Percentiles rank a stretch among this genome's conserved stretches.
These are phyloP conservation scores for Diaporthe sp. DNA, from an alignment of 2,329 filamentous ascomycete species.

Conservation along the genomic window DNA sequence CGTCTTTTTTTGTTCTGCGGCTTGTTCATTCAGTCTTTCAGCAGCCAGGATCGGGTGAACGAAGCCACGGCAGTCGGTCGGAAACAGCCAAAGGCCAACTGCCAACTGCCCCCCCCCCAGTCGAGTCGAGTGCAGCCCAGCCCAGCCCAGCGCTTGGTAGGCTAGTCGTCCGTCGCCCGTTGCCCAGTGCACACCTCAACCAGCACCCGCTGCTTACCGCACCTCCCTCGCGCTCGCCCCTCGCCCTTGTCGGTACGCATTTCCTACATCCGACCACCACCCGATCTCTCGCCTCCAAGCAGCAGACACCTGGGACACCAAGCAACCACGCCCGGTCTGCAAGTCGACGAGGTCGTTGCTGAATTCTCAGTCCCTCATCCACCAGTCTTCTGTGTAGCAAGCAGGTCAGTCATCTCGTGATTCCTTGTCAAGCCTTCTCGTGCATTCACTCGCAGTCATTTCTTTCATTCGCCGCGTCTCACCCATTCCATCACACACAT, in stretches of 20 bases:
- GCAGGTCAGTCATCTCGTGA: constrained; percentile 26
- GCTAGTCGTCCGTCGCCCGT: background rate
- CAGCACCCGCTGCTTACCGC: constrained; percentile 20
- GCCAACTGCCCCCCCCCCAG: constrained; percentile 13
- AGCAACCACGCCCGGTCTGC: constrained; percentile 12
- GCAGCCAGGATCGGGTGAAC: constrained; percentile 11
- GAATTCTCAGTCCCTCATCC: background rate
- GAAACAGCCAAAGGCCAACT: constrained; percentile 12
- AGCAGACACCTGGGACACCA: background rate
- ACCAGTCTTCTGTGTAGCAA: constrained; percentile 11
- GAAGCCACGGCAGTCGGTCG: constrained; percentile 27
- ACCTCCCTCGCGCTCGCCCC: constrained; percentile 12
- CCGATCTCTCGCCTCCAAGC: background rate
- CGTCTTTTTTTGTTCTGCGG: constrained; percentile 26
- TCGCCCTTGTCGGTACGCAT: constrained; percentile 10
- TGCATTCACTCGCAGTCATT: background rate
- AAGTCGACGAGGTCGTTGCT: constrained; percentile 10
- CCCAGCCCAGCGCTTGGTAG: constrained; percentile 14
- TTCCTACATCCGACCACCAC: constrained; percentile 10
- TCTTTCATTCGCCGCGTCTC: background rate
- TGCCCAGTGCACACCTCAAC: constrained; percentile 19
- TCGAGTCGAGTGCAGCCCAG: constrained; percentile 8
- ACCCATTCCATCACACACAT: background rate
- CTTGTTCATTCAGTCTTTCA: constrained; percentile 8
- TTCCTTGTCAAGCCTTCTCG: background rate